Percentiles rank a stretch among this genome's conserved stretches.
phyloP scores from a whole-genome alignment of 768 basidiomycete genomes.

The Pilatotrama ljubarskyi region DNA sequence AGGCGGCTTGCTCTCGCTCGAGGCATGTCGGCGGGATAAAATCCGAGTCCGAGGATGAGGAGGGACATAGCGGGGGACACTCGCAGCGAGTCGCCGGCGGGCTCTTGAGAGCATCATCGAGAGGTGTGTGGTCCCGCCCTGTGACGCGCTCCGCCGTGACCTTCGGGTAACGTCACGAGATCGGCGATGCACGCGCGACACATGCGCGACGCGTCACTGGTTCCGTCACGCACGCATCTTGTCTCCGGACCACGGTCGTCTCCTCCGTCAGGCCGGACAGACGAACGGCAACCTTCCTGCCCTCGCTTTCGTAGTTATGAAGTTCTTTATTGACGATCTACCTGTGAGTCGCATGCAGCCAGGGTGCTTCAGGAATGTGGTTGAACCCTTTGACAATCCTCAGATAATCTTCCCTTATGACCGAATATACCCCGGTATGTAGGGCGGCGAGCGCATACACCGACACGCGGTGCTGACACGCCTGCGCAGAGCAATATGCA shows the following conservation, averaged over 20 bases:
- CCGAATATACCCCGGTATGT: conserved; percentile 90
- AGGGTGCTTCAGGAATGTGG: too few relatives aligned
- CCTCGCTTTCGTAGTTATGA: conserved; percentile 27
- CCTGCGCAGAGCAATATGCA: conserved; percentile 84
- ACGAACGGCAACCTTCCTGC: neutral
- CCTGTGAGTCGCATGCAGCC: too few relatives aligned
- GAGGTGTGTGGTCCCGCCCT: conserved; percentile 1
- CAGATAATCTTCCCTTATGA: conserved; percentile 92
- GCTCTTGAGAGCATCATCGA: conserved; percentile 27
- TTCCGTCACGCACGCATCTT: conserved; percentile 9
- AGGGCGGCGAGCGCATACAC: neutral
- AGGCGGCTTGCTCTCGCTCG: conserved; percentile 13
- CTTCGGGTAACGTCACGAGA: conserved; percentile 2
- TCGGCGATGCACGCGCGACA: neutral
- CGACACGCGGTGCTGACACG: conserved; percentile 3
- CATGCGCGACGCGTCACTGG: conserved; percentile 7
- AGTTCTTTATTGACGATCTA: conserved; percentile 38
- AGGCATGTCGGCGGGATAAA: conserved; percentile 8
- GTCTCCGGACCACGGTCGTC: conserved; percentile 21
- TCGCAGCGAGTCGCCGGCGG: conserved; percentile 15
- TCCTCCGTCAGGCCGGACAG: neutral
- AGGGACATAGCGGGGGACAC: conserved; percentile 5
- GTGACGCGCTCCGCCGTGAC: conserved; percentile 10
- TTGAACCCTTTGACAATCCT: neutral
- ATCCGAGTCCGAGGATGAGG: neutral